Conservation (phyloP, 352 stramenopile genomes). For the Globisporangium lucens region DNA sequence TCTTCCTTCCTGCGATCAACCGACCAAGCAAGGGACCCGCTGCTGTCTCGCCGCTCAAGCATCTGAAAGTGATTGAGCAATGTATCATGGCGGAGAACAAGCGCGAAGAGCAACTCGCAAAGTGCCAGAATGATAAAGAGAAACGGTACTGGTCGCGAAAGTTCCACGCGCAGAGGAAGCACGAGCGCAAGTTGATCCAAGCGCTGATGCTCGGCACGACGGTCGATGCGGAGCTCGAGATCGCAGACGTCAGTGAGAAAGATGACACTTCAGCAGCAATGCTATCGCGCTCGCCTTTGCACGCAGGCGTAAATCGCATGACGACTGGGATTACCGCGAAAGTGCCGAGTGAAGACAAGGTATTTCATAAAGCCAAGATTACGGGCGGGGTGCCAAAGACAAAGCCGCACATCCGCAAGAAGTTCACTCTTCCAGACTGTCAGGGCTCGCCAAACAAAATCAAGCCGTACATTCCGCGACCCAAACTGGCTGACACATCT, state of each 20-base stretch:
- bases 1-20: slow-evolving; percentile 57
- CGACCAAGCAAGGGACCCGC: slow-evolving; percentile 17
- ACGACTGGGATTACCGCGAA: slow-evolving; percentile 26
- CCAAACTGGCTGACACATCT: background rate
- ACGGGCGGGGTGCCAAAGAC: slow-evolving; percentile 30
- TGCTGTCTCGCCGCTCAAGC: slow-evolving; percentile 38
- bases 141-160: slow-evolving; percentile 47
- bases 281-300: slow-evolving; percentile 3
- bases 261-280: background rate
- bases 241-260: slow-evolving; percentile 27
- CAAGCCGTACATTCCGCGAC: slow-evolving; percentile 8
- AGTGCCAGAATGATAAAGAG: slow-evolving; percentile 46
- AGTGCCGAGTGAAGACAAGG: slow-evolving; percentile 28
- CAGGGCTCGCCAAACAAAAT: slow-evolving; percentile 36
- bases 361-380: slow-evolving; percentile 37
- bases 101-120: slow-evolving; percentile 51
- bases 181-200: slow-evolving; percentile 56
- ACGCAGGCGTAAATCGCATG: background rate
- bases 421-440: slow-evolving; percentile 39
- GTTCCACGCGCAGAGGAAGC: slow-evolving; percentile 50
- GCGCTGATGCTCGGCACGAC: slow-evolving; percentile 49
- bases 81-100: slow-evolving; percentile 72
- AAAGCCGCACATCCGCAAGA: slow-evolving; percentile 38
- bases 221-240: slow-evolving; percentile 25
- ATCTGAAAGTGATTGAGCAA: slow-evolving; percentile 70